phyloP scores from a whole-genome alignment of 176 grass and related monocot species.

The Triticum dicoccoides region DNA sequence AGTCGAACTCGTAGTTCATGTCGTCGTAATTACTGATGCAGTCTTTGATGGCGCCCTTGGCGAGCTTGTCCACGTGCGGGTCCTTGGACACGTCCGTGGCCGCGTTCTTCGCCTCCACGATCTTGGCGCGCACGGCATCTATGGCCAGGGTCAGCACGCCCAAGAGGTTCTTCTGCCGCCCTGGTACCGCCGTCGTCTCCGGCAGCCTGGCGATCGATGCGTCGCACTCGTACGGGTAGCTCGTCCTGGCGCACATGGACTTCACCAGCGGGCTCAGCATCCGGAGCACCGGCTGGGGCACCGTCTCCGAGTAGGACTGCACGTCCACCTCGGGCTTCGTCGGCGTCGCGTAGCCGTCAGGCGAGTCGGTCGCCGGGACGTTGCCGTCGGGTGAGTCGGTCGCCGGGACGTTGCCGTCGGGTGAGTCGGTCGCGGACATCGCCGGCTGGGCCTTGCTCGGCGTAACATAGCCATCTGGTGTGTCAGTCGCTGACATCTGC shows the following conservation, averaged over 20 bases:
- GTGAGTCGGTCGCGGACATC: neutral
- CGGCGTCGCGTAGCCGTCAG: neutral
- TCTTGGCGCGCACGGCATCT: constrained; percentile 33
- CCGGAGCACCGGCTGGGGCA: neutral
- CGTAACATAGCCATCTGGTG: neutral
- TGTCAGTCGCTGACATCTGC: neutral
- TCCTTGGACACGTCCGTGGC: neutral
- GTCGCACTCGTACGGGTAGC: constrained; percentile 26
- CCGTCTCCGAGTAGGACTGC: neutral
- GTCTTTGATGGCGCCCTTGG: neutral
- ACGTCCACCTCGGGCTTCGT: neutral
- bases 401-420: neutral
- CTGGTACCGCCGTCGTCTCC: neutral
- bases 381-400: neutral
- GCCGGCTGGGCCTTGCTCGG: neutral
- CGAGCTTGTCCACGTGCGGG: neutral
- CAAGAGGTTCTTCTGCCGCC: constrained; percentile 1
- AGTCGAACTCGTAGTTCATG: constrained; percentile 10
- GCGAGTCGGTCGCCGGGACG: neutral
- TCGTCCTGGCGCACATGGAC: constrained; percentile 35
- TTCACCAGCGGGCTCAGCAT: constrained; percentile 24
- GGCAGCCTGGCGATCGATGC: constrained; percentile 28
- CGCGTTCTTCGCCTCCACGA: neutral
- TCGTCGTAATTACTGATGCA: constrained; percentile 53
- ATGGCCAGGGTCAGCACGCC: constrained; percentile 46